Percentiles rank a stretch among this genome's conserved stretches.
Conservation (phyloP, 139 green algal species). For the Ettlia oleoabundans region DNA sequence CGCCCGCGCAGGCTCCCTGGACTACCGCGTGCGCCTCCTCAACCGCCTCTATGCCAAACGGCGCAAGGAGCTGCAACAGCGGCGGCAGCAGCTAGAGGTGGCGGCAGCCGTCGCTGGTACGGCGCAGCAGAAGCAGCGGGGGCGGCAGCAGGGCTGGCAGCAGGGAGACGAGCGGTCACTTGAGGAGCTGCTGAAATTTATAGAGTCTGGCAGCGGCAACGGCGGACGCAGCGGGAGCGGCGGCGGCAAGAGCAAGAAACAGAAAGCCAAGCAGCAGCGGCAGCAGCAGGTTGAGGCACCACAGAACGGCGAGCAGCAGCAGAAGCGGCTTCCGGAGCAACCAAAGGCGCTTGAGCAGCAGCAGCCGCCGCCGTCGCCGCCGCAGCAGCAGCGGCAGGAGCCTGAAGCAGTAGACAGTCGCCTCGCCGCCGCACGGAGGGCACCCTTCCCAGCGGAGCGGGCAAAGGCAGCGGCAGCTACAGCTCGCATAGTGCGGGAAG, state of each 20-base stretch:
- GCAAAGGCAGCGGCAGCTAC: too few species aligned
- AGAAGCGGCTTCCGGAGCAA: neutral
- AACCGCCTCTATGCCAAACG: constrained; percentile 80
- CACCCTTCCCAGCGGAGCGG: too few species aligned
- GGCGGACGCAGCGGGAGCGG: neutral
- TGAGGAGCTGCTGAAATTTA: constrained; percentile 71
- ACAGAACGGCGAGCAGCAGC: neutral
- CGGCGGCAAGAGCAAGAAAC: constrained; percentile 44
- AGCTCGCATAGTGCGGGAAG: too few species aligned
- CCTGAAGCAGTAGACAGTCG: too few species aligned
- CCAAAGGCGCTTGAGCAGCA: too few species aligned
- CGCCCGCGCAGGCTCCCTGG: constrained; percentile 38
- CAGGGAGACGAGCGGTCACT: constrained; percentile 46
- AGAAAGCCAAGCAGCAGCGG: constrained; percentile 54
- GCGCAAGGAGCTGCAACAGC: constrained; percentile 63
- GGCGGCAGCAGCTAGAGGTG: constrained; percentile 34
- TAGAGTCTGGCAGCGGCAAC: constrained; percentile 43
- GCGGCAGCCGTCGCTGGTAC: neutral
- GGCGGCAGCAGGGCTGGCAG: constrained; percentile 6
- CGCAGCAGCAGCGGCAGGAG: too few species aligned
- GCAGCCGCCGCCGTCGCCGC: too few species aligned
- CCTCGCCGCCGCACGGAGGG: too few species aligned
- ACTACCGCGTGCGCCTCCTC: constrained; percentile 74
- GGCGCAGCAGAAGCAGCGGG: neutral
- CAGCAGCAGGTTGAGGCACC: neutral